phyloP scores from a whole-genome alignment of 495 filamentous ascomycete species.

The Aspergillus nanangensis region DNA sequence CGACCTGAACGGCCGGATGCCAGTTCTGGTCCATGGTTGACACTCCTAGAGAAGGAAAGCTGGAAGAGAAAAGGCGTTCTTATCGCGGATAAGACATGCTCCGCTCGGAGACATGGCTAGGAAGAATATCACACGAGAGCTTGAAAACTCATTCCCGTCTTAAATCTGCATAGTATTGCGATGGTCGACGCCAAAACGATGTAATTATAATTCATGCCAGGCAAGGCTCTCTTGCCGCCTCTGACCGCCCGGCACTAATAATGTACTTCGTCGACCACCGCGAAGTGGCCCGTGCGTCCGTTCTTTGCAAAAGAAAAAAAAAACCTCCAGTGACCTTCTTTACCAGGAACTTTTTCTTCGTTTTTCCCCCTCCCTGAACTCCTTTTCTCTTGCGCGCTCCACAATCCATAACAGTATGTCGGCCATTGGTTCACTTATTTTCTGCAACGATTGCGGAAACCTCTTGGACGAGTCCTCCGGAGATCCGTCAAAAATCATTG shows the following conservation, averaged over 20 bases:
- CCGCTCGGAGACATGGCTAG: conserved; percentile 47
- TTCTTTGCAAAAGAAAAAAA: not conserved
- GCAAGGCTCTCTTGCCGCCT: conserved; percentile 25
- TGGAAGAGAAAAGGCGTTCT: conserved; percentile 33
- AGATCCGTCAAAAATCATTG: conserved; percentile 64
- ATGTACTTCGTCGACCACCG: too few relatives aligned
- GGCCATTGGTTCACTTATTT: conserved; percentile 82
- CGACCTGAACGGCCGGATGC: conserved; percentile 40
- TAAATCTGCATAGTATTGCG: not conserved
- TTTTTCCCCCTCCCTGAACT: not conserved
- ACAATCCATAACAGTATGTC: conserved; percentile 56
- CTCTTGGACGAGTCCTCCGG: conserved; percentile 77
- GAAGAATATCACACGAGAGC: conserved; percentile 8
- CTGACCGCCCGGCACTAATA: conserved; percentile 32
- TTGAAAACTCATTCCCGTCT: conserved; percentile 8
- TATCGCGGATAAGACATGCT: conserved; percentile 43
- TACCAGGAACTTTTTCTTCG: not conserved
- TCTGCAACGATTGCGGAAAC: conserved; percentile 92
- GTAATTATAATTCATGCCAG: conserved; percentile 26
- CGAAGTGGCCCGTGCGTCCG: conserved; percentile 25
- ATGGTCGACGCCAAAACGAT: conserved; percentile 11
- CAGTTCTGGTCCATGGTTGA: conserved; percentile 39
- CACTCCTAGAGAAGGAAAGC: conserved; percentile 16
- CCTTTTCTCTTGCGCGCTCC: not conserved
- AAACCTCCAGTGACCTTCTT: not conserved